A percentile compares a stretch with the other conserved stretches of the same genome.
These are phyloP conservation scores for Hevea brasiliensis DNA, from an alignment of 345 rosid genomes.

Conservation along the genomic window DNA sequence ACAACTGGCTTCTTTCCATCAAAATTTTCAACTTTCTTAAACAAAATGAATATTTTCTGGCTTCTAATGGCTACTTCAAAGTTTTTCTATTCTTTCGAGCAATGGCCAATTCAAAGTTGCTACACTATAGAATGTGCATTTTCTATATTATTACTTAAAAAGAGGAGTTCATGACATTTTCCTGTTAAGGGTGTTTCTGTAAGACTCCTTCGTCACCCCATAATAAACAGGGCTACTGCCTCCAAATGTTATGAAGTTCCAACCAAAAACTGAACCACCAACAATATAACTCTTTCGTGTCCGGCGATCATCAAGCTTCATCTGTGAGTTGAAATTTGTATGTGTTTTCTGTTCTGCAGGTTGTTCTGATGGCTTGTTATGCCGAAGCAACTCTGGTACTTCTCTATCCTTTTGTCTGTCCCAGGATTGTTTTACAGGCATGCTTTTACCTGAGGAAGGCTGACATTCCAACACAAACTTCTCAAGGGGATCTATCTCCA, in stretches of 20 bases:
- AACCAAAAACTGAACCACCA: slow-evolving; percentile 31
- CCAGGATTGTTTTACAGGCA: slow-evolving; percentile 2
- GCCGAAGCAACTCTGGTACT: not conserved
- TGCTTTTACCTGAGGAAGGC: slow-evolving; percentile 3
- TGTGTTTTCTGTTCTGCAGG: slow-evolving; percentile 11
- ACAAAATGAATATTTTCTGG: slow-evolving; percentile 1
- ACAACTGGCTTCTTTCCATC: not conserved
- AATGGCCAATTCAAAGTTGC: not conserved
- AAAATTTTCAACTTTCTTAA: not conserved
- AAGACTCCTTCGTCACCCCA: slow-evolving; percentile 28
- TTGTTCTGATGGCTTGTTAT: not conserved
- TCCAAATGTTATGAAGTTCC: slow-evolving; percentile 35
- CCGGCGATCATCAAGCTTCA: slow-evolving; percentile 2
- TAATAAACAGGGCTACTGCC: slow-evolving; percentile 28
- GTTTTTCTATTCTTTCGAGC: no score
- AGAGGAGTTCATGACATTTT: not conserved
- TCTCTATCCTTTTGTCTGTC: not conserved
- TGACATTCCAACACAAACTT: not conserved
- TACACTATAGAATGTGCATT: not conserved
- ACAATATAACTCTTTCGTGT: slow-evolving; percentile 24
- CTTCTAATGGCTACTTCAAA: not conserved
- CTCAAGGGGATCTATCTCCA: slow-evolving; percentile 3
- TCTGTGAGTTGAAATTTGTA: not conserved
- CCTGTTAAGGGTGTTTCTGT: not conserved
- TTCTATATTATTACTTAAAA: not conserved